phyloP scores from a whole-genome alignment of 805 yeast species.

The Yarrowia porcina region DNA sequence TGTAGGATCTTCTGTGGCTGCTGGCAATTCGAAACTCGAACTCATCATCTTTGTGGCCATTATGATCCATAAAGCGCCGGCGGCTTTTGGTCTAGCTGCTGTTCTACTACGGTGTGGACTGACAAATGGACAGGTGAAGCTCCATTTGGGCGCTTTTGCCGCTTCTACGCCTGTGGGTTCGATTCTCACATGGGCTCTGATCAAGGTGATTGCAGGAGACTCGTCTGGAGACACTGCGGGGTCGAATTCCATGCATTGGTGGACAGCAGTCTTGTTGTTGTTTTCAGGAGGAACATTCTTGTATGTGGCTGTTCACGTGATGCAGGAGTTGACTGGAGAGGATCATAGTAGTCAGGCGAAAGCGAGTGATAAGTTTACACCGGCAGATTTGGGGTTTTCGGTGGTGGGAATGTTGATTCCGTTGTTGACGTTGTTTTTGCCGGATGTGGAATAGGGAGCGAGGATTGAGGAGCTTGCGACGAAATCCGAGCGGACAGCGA shows the following conservation, averaged over 20 bases:
- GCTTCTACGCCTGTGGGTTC: conserved; percentile 62
- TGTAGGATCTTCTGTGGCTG: conserved; percentile 55
- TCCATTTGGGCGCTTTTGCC: conserved; percentile 55
- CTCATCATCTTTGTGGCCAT: conserved; percentile 56
- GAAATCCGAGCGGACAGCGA: no score
- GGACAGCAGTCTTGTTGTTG: conserved; percentile 52
- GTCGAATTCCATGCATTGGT: conserved; percentile 36
- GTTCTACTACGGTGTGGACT: conserved; percentile 46
- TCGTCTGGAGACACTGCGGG: conserved; percentile 18
- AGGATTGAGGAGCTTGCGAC: neutral
- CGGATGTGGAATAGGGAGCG: conserved; percentile 31
- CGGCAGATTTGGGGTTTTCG: conserved; percentile 32
- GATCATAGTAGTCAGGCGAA: conserved; percentile 22
- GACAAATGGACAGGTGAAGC: conserved; percentile 38
- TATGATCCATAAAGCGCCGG: conserved; percentile 69
- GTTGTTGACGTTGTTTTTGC: conserved; percentile 36
- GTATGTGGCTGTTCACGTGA: conserved; percentile 65
- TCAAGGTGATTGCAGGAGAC: conserved; percentile 37
- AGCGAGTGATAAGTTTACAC: conserved; percentile 8
- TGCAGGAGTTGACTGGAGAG: conserved; percentile 40
- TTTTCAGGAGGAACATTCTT: conserved; percentile 72
- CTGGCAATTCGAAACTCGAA: conserved; percentile 42
- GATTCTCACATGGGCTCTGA: conserved; percentile 46
- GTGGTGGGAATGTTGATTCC: conserved; percentile 38
- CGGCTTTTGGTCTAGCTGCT: conserved; percentile 64